Evolutionary conservation across 2,329 filamentous ascomycete genomes (phyloP), one percentile per base, ranked within the genome.

Genomic region (Nemania diffusa): DNA sequence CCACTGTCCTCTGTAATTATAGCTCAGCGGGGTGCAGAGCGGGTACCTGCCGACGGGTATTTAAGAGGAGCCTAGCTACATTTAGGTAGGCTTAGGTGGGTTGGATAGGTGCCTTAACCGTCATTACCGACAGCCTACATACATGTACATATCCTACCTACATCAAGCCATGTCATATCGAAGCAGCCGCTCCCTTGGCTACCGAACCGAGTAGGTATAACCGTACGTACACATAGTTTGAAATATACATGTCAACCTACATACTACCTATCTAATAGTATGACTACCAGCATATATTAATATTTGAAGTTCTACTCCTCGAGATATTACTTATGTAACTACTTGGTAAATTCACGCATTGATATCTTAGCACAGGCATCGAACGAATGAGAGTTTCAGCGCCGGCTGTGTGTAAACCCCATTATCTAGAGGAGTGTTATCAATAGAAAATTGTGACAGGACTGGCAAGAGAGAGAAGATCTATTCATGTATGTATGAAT

Each of bases 41-140:
- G 67, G 67, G 67, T 69, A 69, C 67, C 67, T 69, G 67, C 67
- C 63, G 62, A 66, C 59, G 63, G 63, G 42, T 61, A 58, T 57
- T 63, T 37, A 68, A 62, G 51, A 67, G 56, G 51, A 60, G 26
- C 26, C 42, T 56, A 51, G 37, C 13, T 61, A 68, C 29, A 50
- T 13, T 40, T 57, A 52, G 44, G 42, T 53, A 59, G 37, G 20
- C 40, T 29, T 15, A 34, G 8, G 9, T 46, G 20, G 5, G 17
- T 22, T 20, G 4, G 40, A n/a, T n/a, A 52, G 48, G 26, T 52
- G 32, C 51, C 27, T 20, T 11, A 46, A 40, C 34, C 34, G 34
- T 13, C 34, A 15, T 8, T 46, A 50, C 24, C 46, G 9, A 27
- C 24, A 8, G 20, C 44, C n/a, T 5, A 22, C 20, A n/a, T n/a